A percentile compares a stretch with the other conserved stretches of the same genome.
These are phyloP conservation scores for Macaranga tanarius DNA, from an alignment of 441 rosid genomes.

Conservation along the genomic window DNA sequence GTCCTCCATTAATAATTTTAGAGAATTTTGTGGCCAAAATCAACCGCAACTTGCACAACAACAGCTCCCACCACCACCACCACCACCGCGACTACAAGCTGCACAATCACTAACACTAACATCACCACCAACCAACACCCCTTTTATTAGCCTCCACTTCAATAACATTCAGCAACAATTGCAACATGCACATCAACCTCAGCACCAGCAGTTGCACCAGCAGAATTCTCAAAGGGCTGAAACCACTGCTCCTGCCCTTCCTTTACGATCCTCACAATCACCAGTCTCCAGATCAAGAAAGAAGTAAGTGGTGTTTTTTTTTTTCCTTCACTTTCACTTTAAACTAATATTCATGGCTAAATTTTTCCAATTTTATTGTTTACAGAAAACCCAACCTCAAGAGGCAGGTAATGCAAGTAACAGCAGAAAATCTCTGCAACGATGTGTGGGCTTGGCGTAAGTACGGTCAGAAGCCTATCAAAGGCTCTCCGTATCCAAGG, in stretches of 20 bases:
- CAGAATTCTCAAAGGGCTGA: conserved; percentile 6
- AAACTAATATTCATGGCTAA: conserved; percentile 1
- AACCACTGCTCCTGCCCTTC: conserved; percentile 2
- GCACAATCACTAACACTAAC: conserved; percentile 19
- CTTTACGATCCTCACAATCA: conserved; percentile 28
- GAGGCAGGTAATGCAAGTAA: conserved; percentile 62
- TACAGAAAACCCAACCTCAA: conserved; percentile 67
- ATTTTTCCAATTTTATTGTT: neutral
- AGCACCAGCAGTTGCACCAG: conserved; percentile 21
- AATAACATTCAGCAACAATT: neutral
- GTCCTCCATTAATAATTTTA: conserved; percentile 30
- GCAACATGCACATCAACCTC: conserved; percentile 5
- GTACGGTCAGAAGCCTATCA: conserved; percentile 96
- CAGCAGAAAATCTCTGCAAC: conserved; percentile 64
- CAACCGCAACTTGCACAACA: conserved; percentile 28
- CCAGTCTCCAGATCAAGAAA: conserved; percentile 57
- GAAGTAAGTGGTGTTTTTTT: conserved; percentile 39
- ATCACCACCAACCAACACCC: neutral
- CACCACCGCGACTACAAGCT: conserved; percentile 22
- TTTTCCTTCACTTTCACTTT: neutral
- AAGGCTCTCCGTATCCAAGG: conserved; percentile 97
- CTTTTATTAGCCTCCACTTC: conserved; percentile 11
- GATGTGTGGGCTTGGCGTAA: conserved; percentile 99
- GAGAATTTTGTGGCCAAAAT: conserved; percentile 19
- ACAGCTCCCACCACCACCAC: conserved; percentile 18